phyloP scores from a whole-genome alignment of 129 eudicot genomes.

The Calendula officinalis region DNA sequence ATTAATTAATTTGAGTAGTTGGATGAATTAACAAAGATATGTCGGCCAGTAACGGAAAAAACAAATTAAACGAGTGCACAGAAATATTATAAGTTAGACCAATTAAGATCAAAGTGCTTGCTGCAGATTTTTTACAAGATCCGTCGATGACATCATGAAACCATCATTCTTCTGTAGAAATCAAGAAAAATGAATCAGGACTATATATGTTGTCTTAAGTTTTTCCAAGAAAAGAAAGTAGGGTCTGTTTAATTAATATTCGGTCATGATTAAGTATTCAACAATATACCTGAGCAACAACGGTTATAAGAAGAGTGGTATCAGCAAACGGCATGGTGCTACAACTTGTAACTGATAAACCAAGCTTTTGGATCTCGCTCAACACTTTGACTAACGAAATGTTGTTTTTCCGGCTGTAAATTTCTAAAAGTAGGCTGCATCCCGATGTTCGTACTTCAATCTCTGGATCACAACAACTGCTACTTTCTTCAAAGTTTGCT shows the following conservation, averaged over 20 bases:
- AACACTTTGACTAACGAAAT: constrained; percentile 28
- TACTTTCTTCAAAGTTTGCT: constrained; percentile 24
- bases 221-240: no score
- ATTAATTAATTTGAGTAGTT: no score
- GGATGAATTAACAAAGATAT: no score
- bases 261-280: no score
- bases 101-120: constrained; percentile 15
- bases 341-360: constrained; percentile 36
- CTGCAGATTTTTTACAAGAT: constrained; percentile 39
- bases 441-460: constrained; percentile 37
- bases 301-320: constrained; percentile 34
- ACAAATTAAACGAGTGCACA: no score
- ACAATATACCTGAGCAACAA: constrained; percentile 43
- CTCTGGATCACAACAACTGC: constrained; percentile 28
- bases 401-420: constrained; percentile 29
- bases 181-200: constrained; percentile 19
- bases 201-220: not conserved
- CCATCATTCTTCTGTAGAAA: constrained; percentile 34
- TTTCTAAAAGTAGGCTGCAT: constrained; percentile 34
- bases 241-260: no score
- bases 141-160: constrained; percentile 29
- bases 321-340: constrained; percentile 48
- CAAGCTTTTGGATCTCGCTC: constrained; percentile 44
- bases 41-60: no score
- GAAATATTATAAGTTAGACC: no score